Conservation (phyloP, 2,329 filamentous ascomycete genomes). For the Orbilia blumenaviensis region DNA sequence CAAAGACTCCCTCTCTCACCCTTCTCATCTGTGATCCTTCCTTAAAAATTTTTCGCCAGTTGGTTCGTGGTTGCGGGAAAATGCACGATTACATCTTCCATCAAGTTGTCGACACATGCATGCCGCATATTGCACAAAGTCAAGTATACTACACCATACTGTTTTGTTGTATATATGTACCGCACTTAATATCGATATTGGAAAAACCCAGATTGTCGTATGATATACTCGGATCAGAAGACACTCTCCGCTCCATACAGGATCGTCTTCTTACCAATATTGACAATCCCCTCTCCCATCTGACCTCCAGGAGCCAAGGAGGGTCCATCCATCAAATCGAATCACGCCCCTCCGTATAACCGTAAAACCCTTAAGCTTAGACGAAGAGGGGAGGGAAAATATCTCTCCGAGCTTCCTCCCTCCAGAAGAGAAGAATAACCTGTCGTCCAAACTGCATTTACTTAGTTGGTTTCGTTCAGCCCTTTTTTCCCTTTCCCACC, state of each 20-base stretch:
- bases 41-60: slow-evolving; percentile 2
- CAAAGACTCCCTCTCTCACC: not conserved
- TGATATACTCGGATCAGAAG: slow-evolving; percentile 40
- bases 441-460: not conserved
- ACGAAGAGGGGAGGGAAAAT: not conserved
- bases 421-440: not conserved
- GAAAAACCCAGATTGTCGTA: slow-evolving; percentile 22
- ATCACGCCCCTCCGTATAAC: slow-evolving; percentile 3
- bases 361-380: no score
- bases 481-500: slow-evolving; percentile 23
- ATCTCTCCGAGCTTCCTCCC: slow-evolving; percentile 4
- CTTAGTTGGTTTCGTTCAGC: no score
- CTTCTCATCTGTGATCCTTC: not conserved
- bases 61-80: not conserved
- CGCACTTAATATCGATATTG: not conserved
- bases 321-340: not conserved
- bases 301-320: not conserved
- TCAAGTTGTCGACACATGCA: slow-evolving; percentile 19
- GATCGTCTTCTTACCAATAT: not conserved
- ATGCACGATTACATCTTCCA: slow-evolving; percentile 28
- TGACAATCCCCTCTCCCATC: not conserved
- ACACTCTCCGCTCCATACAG: slow-evolving; percentile 10
- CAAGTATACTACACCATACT: not conserved
- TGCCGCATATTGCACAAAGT: not conserved
- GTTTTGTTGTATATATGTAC: no score